Base-by-base conservation (phyloP, 2,329 filamentous ascomycete genomes). In the Pseudocercospora crystallina region DNA sequence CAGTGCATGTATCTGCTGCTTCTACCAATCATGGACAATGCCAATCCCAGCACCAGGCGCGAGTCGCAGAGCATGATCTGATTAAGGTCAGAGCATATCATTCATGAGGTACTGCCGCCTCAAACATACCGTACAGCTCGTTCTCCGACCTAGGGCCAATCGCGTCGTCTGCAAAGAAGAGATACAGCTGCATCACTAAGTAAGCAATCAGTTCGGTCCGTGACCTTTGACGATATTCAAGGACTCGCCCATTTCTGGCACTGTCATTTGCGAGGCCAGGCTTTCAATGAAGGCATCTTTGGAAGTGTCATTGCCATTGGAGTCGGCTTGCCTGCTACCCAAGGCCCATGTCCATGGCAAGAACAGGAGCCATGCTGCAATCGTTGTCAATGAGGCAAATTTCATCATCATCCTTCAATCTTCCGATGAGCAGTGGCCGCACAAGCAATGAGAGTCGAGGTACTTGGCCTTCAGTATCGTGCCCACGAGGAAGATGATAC, bases 281-380 rank as follows among this genome's bases (percentile, higher is more conserved):
- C 51, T 44, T 8, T 54, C 48, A 32, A 57, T 52, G 47, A 54
- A 57, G 26, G 51, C 48, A 81, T 81, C 53, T 65, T 80, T 2
- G 81, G 79, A 56, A 76, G 79, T 9, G 82, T 80, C 56, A 73
- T 79, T 0, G 75, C 76, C 5, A 81, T 78, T 57, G 80, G 81
- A 43, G 79, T 65, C 1, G 70, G 68, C 1, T 65, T 83, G 15
- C 70, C 83, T 0, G 76, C 80, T 3, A 14, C 30, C 20, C 29
- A 43, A 10, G 12, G 40, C 41, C 20, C 29, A 10, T 17, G 26
- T 32, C 13, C 14, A 2, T 5, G 8, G 7, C 30, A 13, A 43
- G 30, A 11, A 43, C 5, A 43, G 41, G 2, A 43, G 29, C 30
- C 29, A 43, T 43, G 17, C 33, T 29, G 31, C 41, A 20, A 43